Evolutionary conservation across 345 rosid genomes (phyloP).

Genomic region (Populus nigra): DNA sequence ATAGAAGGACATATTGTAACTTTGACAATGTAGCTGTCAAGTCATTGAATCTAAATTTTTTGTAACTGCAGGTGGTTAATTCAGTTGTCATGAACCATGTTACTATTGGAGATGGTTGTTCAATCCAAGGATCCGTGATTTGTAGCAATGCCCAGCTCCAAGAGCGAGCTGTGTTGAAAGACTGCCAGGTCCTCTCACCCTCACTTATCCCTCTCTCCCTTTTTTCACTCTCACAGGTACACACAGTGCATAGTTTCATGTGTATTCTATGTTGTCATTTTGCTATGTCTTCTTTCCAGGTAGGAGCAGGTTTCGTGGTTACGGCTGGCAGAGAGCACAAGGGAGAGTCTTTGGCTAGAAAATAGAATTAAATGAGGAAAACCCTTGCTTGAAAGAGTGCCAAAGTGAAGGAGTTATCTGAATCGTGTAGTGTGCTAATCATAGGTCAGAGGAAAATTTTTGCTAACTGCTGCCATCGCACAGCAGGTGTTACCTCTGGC

Average conservation of each 20-base stretch:
- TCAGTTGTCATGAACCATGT: constrained; percentile 89
- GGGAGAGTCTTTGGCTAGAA: constrained; percentile 82
- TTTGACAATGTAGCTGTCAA: neutral
- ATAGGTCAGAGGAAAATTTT: neutral
- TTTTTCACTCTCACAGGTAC: neutral
- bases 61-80: constrained; percentile 66
- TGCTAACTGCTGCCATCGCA: constrained; percentile 5
- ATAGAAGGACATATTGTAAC: neutral
- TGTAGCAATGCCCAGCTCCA: constrained; percentile 92
- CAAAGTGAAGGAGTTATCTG: neutral
- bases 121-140: constrained; percentile 84
- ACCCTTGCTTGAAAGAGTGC: neutral
- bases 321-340: constrained; percentile 66
- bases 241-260: neutral
- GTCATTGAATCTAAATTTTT: neutral
- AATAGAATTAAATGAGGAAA: constrained; percentile 37
- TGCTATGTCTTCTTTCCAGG: constrained; percentile 37
- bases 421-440: neutral
- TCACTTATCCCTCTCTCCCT: neutral
- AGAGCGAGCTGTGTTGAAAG: constrained; percentile 77
- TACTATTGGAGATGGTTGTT: constrained; percentile 87
- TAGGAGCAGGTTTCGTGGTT: constrained; percentile 80
- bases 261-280: neutral
- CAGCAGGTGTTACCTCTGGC: constrained; percentile 2
- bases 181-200: constrained; percentile 67